These are phyloP conservation scores for Edaphochlamys debaryana DNA, from an alignment of 139 green algal genomes.

Conservation along the genomic window DNA sequence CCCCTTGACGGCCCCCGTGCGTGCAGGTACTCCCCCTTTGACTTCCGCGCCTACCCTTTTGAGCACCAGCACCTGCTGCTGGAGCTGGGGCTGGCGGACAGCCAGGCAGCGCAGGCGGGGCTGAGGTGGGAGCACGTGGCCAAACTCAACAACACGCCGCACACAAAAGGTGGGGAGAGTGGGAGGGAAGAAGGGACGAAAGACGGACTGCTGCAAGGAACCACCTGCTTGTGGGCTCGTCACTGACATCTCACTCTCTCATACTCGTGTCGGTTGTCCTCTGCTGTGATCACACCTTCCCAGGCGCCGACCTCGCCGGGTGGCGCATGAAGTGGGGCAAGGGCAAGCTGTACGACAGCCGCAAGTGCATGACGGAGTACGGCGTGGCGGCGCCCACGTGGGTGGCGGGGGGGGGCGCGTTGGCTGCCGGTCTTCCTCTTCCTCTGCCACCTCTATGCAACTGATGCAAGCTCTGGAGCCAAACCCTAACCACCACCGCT, in stretches of 20 bases:
- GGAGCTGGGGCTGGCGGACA: not conserved
- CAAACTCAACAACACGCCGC: conserved; percentile 23
- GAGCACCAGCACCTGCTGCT: conserved; percentile 22
- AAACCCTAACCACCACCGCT: no score
- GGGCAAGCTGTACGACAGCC: conserved; percentile 31
- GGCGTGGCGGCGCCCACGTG: not conserved
- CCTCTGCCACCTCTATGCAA: no score
- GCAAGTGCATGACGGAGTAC: not conserved
- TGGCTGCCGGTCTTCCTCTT: no score
- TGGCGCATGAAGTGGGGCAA: conserved; percentile 22
- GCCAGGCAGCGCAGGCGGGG: not conserved
- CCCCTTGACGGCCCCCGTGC: no score
- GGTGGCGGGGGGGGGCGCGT: no score
- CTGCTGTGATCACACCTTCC: no score
- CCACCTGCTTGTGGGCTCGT: no score
- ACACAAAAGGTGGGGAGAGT: conserved; percentile 19
- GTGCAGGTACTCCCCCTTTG: conserved; percentile 7
- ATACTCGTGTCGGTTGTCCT: no score
- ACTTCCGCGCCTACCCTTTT: conserved; percentile 20
- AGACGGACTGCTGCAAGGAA: no score
- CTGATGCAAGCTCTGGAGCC: no score
- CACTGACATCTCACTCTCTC: no score
- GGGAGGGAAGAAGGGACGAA: no score
- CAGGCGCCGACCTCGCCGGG: conserved; percentile 11
- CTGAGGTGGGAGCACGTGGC: not conserved